phyloP scores from a whole-genome alignment of 2,329 filamentous ascomycete genomes.

The Xylaria sp. region DNA sequence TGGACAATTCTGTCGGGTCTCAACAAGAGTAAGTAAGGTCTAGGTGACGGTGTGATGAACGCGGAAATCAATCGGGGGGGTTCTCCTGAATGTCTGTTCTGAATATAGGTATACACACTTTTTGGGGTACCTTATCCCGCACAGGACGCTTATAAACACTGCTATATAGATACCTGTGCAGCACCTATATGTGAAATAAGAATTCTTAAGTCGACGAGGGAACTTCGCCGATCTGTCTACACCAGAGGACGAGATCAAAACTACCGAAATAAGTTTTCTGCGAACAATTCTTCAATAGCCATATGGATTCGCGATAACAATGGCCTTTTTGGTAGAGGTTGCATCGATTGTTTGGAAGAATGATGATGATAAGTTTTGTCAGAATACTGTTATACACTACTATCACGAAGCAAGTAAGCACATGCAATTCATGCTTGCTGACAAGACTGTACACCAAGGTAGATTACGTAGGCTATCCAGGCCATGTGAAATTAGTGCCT shows the following conservation, averaged over 20 bases:
- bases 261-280: neutral
- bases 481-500: conserved; percentile 3
- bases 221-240: neutral
- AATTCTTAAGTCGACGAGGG: neutral
- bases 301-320: neutral
- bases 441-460: neutral
- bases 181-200: neutral
- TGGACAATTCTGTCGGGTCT: neutral
- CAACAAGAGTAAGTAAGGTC: neutral
- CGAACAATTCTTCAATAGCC: neutral
- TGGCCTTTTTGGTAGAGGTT: neutral
- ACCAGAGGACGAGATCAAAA: neutral
- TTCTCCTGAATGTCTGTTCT: neutral
- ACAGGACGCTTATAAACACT: neutral
- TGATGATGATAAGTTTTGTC: neutral
- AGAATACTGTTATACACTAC: neutral
- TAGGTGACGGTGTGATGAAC: neutral
- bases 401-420: neutral
- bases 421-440: neutral
- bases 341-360: neutral
- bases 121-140: neutral
- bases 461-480: neutral
- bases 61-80: neutral
- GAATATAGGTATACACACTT: neutral
- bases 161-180: too few species aligned